A percentile compares a stretch with the other conserved stretches of the same genome.
These are phyloP conservation scores for Dendrobium huoshanense DNA, from an alignment of 106 monocot genomes.

Conservation along the genomic window DNA sequence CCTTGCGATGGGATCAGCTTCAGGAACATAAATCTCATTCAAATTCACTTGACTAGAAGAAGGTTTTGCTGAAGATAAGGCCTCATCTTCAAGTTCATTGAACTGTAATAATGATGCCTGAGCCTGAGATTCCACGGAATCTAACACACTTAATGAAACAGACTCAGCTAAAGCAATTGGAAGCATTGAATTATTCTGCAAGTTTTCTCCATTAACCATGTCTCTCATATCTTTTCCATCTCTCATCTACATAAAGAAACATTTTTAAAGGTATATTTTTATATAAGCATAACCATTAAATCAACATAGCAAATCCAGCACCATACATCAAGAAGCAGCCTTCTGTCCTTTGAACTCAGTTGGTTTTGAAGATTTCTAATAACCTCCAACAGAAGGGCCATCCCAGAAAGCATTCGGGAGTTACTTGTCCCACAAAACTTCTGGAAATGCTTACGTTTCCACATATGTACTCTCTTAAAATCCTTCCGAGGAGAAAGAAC, in stretches of 20 bases:
- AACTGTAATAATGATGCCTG: constrained; percentile 11
- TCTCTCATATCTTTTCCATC: constrained; percentile 39
- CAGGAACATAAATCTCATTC: constrained; percentile 11
- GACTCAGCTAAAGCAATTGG: constrained; percentile 22
- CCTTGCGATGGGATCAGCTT: constrained; percentile 11
- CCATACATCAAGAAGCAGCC: constrained; percentile 36
- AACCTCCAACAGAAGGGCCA: constrained; percentile 78
- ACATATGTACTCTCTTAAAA: constrained; percentile 2
- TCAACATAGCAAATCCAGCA: constrained; percentile 4
- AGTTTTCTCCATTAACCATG: constrained; percentile 23
- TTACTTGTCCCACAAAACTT: constrained; percentile 18
- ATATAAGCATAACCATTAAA: neutral
- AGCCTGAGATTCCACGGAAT: constrained; percentile 17
- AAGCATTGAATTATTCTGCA: constrained; percentile 29
- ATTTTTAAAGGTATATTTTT: neutral
- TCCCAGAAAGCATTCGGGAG: constrained; percentile 62
- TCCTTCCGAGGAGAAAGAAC: constrained; percentile 7
- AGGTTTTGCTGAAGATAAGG: constrained; percentile 25
- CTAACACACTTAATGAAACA: constrained; percentile 6
- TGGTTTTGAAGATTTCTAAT: constrained; percentile 76
- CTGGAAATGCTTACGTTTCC: constrained; percentile 3
- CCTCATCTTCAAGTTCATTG: constrained; percentile 12
- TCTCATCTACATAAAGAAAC: constrained; percentile 24
- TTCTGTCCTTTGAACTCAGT: constrained; percentile 38
- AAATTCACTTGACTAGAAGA: constrained; percentile 17